These are phyloP conservation scores for Leccinum disarticulatum DNA, from an alignment of 768 basidiomycete species.

Conservation along the genomic window DNA sequence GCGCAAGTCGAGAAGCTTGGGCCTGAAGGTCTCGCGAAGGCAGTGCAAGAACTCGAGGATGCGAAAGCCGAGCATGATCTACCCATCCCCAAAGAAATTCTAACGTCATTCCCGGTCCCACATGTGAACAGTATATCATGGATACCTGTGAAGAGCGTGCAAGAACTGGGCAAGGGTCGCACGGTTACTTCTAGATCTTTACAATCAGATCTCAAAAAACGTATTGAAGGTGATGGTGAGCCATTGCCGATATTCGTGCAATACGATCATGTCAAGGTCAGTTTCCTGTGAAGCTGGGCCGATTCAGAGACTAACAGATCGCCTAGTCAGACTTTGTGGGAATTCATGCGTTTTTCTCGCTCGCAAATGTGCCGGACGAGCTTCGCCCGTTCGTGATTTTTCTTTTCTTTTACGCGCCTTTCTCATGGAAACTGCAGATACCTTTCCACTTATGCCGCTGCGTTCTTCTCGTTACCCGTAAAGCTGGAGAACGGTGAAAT, in stretches of 20 bases:
- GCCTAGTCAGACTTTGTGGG: conserved; percentile 88
- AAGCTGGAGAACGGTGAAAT: conserved; percentile 63
- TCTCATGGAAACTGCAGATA: conserved; percentile 47
- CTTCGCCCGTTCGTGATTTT: conserved; percentile 64
- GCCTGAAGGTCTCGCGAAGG: conserved; percentile 72
- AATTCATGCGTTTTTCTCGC: conserved; percentile 75
- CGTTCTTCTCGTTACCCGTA: conserved; percentile 90
- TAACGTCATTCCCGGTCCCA: conserved; percentile 88
- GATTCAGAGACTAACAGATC: conserved; percentile 1
- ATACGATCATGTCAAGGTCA: conserved; percentile 89
- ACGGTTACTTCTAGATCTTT: conserved; percentile 29
- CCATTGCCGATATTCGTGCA: conserved; percentile 85
- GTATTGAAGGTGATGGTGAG: conserved; percentile 67
- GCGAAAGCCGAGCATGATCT: conserved; percentile 86
- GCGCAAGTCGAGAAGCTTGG: conserved; percentile 72
- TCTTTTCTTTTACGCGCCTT: conserved; percentile 6
- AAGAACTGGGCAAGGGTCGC: conserved; percentile 59
- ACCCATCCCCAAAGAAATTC: conserved; percentile 76
- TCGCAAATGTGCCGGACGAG: conserved; percentile 66
- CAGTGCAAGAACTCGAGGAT: conserved; percentile 64
- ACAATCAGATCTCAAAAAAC: conserved; percentile 50
- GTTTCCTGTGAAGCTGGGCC: neutral
- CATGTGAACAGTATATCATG: conserved; percentile 88
- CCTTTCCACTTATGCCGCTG: conserved; percentile 70
- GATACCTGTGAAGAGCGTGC: conserved; percentile 74